A percentile compares a stretch with the other conserved stretches of the same genome.
Conservation (phyloP, 1,284 basidiomycete genomes). For the Schizophyllum amplum region DNA sequence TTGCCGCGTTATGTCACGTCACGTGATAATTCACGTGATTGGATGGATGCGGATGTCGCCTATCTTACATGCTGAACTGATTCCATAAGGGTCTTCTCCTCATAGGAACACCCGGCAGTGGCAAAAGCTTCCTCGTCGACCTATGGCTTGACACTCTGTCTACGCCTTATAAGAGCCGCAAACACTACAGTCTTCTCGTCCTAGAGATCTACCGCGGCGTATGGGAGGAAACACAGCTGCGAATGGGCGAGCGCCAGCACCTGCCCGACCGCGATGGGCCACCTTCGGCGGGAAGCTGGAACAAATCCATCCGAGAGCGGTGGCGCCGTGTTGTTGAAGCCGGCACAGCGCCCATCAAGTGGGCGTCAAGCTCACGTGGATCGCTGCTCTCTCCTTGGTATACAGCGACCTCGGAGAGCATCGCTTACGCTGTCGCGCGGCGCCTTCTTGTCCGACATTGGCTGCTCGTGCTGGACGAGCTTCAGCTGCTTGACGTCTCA, state of each 20-base stretch:
- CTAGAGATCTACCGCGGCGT: constrained; percentile 62
- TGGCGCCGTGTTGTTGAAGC: constrained; percentile 17
- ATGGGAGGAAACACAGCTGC: constrained; percentile 44
- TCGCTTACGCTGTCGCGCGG: constrained; percentile 36
- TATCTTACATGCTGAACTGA: neutral
- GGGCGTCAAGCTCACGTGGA: constrained; percentile 6
- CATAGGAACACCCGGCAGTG: constrained; percentile 72
- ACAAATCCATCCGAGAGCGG: constrained; percentile 27
- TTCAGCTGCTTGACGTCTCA: constrained; percentile 66
- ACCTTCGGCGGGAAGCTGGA: constrained; percentile 21
- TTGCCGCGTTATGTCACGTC: too few species aligned
- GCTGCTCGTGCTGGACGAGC: constrained; percentile 62
- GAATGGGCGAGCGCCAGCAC: constrained; percentile 26
- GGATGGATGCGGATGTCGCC: too few species aligned
- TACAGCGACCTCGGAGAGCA: constrained; percentile 20
- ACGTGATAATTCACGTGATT: too few species aligned
- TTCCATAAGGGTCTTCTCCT: constrained; percentile 64
- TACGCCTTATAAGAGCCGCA: constrained; percentile 50
- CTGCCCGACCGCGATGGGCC: constrained; percentile 8
- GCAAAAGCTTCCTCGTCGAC: constrained; percentile 66
- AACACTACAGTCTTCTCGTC: constrained; percentile 64
- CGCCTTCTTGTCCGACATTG: constrained; percentile 44
- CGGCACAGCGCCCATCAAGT: constrained; percentile 35
- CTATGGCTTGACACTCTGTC: constrained; percentile 57
- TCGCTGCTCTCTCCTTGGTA: neutral